Evolutionary conservation across 805 yeast species (phyloP), one percentile per base, ranked within the genome.

Genomic region (Jamesozyma lodderae): DNA sequence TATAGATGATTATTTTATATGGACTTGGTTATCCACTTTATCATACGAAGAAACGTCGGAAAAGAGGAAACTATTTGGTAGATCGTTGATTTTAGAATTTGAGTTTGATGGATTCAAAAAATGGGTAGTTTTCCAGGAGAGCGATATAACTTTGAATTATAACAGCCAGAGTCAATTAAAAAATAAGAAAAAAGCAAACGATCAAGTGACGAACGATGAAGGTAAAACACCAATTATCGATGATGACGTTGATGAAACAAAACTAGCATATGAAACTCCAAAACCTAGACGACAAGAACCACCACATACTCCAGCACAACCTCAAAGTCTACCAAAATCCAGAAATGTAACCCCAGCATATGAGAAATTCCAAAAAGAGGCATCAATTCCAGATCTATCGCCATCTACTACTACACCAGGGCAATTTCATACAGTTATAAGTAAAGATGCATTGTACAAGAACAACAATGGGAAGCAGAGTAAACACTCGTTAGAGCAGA

Each of bases 11-110:
- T 86, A 81, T 57, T 86, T 79, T 52, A 83, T 85, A 21, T 86
- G 95, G 95, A 74, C 95, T 0, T 86, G 95, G 95, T 66, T 85
- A 52, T 75, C 87, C 1, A 72, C 86, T 2, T 55, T 85, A 18
- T 84, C 84, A 0, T 69, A 77, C 23, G 95, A 86, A 53, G 81
- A 83, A 52, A 74, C 86, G 0, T 67, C 70, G 23, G 59, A 66
- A 18, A 76, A 77, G 48, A 81, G 81, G 56, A 70, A 72, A 23
- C 58, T 79, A 1, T 86, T 86, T 64, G 95, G 95, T 8, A 71
- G 92, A 46, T 78, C 94, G 0, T 68, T 84, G 40, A 84, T 86
- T 6, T 73, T 84, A 37, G 95, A 86, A 49, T 85, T 84, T 31
- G 85, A 83, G 32, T 68, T 82, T 46, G 78, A 77, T 46, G 88